Evolutionary conservation across 208 protist species (phyloP), one percentile per base, ranked within the genome.

Genomic region (Trypanosoma boissoni): DNA sequence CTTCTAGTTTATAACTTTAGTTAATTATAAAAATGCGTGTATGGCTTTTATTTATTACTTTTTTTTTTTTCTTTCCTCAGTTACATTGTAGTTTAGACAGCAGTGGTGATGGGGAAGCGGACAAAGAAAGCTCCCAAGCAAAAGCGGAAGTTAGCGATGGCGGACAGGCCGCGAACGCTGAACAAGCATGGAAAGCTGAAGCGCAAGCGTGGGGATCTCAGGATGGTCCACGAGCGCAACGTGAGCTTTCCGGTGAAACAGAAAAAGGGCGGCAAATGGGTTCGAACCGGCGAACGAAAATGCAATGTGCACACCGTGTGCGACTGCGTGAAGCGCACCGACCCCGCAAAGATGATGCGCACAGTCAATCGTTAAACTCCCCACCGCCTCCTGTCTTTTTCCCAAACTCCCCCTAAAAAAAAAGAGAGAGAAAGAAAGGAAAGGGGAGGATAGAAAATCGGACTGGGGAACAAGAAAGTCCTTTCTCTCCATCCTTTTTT

Each of bases 291-390:
- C 7, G 90, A 94, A 39, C 83, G 90, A 14, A 80, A 84, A 62
- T 96, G 90, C 70, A 91, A 94, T 62, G 90, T 96, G 16, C 90
- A 96, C 67, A 93, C 82, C 2, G 80, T 92, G 16, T 96, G 90
- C 61, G 74, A 96, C 73, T 96, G 90, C 43, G 82, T 96, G 26
- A 74, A 67, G 28, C 86, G 86, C 50, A 96, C 90, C 0, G 90
- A 96, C 28, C 83, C 90, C n/a, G 64, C 71, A 2, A 90, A 87
- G 41, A 90, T 92, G 86, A 76, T 64, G 37, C 59, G 59, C 55
- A 79, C 85, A n/a, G 72, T 82, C 8, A 96, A 96, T 58, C 86
- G 90, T 48, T 96, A 76, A 78, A 3, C 14, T 9, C 42, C 7
- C 3, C 20, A 58, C 5, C 16, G 37, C 4, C 8, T 26, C 29